Base-by-base conservation (phyloP, 495 filamentous ascomycete genomes). In the Hyaloscypha bicolor region DNA sequence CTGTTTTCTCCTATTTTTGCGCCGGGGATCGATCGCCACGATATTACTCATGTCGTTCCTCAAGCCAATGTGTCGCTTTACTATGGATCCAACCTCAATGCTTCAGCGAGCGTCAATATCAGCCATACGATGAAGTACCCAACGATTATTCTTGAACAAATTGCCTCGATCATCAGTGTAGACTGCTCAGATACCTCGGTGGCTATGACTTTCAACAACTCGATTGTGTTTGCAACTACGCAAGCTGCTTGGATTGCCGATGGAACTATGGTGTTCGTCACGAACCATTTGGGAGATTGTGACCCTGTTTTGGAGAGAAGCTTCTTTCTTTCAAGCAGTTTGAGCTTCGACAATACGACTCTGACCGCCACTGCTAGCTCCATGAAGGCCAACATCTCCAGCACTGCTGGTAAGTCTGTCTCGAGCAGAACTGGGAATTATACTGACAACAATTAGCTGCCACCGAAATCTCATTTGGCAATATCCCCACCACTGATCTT, bases 261-360 rank as follows among this genome's bases (percentile, higher is more conserved):
- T 12, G 66, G 55, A 19, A 53, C n/a, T 4, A 70, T 77, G 57
- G 71, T 72, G 42, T 52, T 77, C 22, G 68, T 77, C 63, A 77
- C 75, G 4, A 76, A 76, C 65, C 65, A 75, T 63, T 42, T 69
- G 14, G 72, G 69, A 0, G 67, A 71, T 48, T 77, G 73, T 59
- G 69, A 76, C 58, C 65, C 60, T 21, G 56, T 55, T 61, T 48
- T 68, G 12, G 71, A 77, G 62, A 69, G 75, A 63, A 68, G 73
- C 51, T 66, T 74, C 57, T 73, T 73, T 35, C 59, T 67, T 19
- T 70, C 69, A 57, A 55, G 53, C 16, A 48, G 63, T 55, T 61
- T 77, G 6, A 69, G 35, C 65, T 77, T 72, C 68, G 61, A 75
- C 22, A 64, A 72, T 22, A 61, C 61, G 4, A 59, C 64, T 32